phyloP scores from a whole-genome alignment of 225 moss, liverwort and hornwort species.

The Bryoerythrophyllum caledonicum region DNA sequence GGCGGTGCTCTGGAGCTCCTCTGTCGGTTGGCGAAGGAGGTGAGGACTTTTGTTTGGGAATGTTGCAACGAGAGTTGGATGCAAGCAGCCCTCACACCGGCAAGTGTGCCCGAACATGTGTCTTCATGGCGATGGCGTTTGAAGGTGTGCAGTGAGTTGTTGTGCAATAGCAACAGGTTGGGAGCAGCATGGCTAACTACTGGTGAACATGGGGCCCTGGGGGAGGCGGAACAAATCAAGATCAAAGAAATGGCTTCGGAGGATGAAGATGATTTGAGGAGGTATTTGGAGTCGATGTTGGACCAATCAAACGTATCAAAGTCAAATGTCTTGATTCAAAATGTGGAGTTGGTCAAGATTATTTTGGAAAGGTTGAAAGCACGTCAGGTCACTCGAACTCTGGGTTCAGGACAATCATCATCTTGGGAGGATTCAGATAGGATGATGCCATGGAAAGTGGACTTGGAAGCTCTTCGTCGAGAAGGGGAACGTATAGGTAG shows the following conservation, averaged over 20 bases:
- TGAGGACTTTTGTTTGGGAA: neutral
- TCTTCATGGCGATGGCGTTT: neutral
- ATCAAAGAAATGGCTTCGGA: neutral
- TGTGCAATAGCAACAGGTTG: neutral
- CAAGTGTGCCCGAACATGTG: neutral
- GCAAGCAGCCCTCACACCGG: neutral
- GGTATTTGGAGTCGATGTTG: neutral
- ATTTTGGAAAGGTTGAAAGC: neutral
- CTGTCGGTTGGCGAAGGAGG: neutral
- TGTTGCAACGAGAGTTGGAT: constrained; percentile 9
- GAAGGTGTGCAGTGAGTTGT: neutral
- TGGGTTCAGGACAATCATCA: neutral
- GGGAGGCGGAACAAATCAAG: neutral
- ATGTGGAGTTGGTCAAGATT: neutral
- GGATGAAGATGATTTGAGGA: neutral
- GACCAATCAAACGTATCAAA: neutral
- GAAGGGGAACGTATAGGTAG: rapidly evolving
- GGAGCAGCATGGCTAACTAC: neutral
- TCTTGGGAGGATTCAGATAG: neutral
- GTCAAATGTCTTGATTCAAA: too few relatives aligned
- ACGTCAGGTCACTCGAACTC: neutral
- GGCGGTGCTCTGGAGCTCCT: neutral
- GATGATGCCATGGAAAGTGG: neutral
- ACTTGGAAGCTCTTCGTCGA: rapidly evolving
- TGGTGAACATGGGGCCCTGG: neutral